Evolutionary conservation across 192 early-diverging fungal genomes (phyloP).

Genomic region (Backusella parvicylindrica): DNA sequence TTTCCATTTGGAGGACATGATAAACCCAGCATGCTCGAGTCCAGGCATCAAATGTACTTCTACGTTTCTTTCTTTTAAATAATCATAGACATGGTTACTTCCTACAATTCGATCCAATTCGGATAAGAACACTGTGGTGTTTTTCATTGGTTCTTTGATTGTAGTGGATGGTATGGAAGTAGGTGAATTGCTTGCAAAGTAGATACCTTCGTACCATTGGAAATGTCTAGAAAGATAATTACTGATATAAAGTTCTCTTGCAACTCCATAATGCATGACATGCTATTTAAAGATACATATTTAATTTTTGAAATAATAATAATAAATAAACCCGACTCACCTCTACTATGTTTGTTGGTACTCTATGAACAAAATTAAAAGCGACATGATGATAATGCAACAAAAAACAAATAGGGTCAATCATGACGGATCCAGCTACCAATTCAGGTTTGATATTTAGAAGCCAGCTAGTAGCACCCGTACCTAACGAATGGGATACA

Average conservation of each 20-base stretch:
- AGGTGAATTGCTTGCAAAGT: conserved; percentile 24
- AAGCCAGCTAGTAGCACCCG: conserved; percentile 56
- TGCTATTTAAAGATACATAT: conserved; percentile 38
- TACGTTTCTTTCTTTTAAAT: conserved; percentile 34
- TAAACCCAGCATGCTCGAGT: conserved; percentile 44
- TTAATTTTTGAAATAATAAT: neutral
- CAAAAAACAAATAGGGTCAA: conserved; percentile 67
- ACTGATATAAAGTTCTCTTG: conserved; percentile 60
- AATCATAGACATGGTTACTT: conserved; percentile 32
- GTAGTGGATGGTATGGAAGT: neutral
- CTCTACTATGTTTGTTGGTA: conserved; percentile 33
- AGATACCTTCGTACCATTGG: conserved; percentile 43
- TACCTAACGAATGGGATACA: conserved; percentile 66
- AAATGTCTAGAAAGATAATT: conserved; percentile 53
- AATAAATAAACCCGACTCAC: conserved; percentile 1
- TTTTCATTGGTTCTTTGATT: conserved; percentile 5
- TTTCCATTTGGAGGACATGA: conserved; percentile 29
- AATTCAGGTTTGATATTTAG: conserved; percentile 46
- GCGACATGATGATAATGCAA: conserved; percentile 59
- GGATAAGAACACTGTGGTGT: conserved; percentile 40
- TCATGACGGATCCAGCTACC: conserved; percentile 50
- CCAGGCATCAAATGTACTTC: conserved; percentile 40
- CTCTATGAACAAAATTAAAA: conserved; percentile 55
- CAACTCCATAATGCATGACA: conserved; percentile 54
- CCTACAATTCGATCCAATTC: conserved; percentile 42